Evolutionary conservation across 495 filamentous ascomycete species (phyloP).

Genomic region (Pseudomonodictys pantanalensis): DNA sequence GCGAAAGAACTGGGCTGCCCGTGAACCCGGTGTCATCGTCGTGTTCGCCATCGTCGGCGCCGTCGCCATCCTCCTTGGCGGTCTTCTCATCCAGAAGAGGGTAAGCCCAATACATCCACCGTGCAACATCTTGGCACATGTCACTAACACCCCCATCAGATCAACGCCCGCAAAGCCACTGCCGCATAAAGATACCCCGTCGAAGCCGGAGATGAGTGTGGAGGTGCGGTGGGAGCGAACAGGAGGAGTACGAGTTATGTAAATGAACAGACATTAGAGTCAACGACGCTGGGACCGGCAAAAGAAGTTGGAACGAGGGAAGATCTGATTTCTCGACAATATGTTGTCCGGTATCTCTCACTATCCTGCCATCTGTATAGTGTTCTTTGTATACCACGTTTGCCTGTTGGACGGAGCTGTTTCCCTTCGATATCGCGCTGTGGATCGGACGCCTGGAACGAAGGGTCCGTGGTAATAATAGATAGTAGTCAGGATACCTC

Average conservation of each 20-base stretch:
- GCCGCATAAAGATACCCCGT: constrained; percentile 20
- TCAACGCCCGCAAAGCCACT: constrained; percentile 15
- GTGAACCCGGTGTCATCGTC: constrained; percentile 52
- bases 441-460: constrained; percentile 17
- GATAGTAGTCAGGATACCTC: constrained; percentile 3
- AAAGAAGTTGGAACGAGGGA: not conserved
- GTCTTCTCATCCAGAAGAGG: constrained; percentile 48
- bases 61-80: constrained; percentile 45
- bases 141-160: not conserved
- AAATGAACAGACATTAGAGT: constrained; percentile 6
- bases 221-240: not conserved
- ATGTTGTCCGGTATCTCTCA: not conserved
- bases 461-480: constrained; percentile 21
- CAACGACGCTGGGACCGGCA: not conserved
- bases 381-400: constrained; percentile 24
- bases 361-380: constrained; percentile 14
- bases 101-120: constrained; percentile 33
- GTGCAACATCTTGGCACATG: not conserved
- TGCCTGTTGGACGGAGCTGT: not conserved
- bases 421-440: constrained; percentile 10
- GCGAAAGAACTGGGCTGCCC: constrained; percentile 50
- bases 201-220: not conserved
- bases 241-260: constrained; percentile 15
- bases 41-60: constrained; percentile 56
- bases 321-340: constrained; percentile 7